phyloP scores from a whole-genome alignment of 148 eudicot species.

The Chenopodium berlandieri region DNA sequence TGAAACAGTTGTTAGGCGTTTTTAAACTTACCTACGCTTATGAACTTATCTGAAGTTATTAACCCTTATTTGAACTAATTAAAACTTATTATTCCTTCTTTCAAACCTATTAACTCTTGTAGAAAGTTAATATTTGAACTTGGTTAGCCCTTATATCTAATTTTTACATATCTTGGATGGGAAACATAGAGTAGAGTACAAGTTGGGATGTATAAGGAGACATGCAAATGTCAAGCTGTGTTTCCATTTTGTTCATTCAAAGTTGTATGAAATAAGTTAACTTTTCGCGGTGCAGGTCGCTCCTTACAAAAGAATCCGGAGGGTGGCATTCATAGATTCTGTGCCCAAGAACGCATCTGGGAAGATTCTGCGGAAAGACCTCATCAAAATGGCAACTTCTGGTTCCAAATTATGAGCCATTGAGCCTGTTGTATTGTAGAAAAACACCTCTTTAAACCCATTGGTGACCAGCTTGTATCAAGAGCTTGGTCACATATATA shows the following conservation, averaged over 20 bases:
- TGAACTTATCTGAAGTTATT: background rate
- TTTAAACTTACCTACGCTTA: no score
- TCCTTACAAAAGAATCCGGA: conserved; percentile 80
- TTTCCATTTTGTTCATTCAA: background rate
- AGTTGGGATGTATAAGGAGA: background rate
- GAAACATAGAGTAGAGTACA: background rate
- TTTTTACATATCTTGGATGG: background rate
- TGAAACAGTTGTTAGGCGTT: background rate
- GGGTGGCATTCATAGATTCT: conserved; percentile 70
- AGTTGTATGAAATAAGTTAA: background rate
- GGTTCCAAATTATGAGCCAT: conserved; percentile 36
- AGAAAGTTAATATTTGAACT: background rate
- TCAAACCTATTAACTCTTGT: no score
- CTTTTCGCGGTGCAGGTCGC: conserved; percentile 57
- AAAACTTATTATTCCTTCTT: background rate
- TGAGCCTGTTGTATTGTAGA: background rate
- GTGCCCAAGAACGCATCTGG: conserved; percentile 93
- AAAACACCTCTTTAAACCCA: background rate
- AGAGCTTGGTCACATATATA: background rate
- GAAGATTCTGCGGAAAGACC: conserved; percentile 87
- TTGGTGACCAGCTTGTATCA: background rate
- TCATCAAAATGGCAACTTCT: conserved; percentile 69
- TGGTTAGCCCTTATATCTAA: background rate
- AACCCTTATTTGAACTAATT: background rate
- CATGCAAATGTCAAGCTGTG: background rate